Evolutionary conservation across 345 rosid species (phyloP).

Genomic region (Linum tenue): DNA sequence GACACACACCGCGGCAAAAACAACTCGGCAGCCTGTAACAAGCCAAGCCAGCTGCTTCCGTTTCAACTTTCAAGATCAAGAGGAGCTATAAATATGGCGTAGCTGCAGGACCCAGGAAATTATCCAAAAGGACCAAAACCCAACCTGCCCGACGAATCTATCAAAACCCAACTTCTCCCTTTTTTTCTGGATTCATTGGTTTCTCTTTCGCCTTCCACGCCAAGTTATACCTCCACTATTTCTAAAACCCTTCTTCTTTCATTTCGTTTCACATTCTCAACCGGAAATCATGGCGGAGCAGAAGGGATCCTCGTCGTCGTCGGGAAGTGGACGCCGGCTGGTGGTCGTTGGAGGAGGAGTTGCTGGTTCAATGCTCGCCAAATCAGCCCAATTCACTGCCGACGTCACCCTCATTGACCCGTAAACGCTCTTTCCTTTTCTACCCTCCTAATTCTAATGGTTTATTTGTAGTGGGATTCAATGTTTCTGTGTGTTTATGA

Average conservation of each 20-base stretch:
- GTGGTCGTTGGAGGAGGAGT: conserved; percentile 60
- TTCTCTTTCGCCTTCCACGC: neutral
- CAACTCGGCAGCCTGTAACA: no score
- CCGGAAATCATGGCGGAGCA: neutral
- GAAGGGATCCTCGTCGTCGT: neutral
- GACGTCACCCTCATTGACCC: conserved; percentile 62
- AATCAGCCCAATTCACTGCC: conserved; percentile 45
- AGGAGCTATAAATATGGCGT: neutral
- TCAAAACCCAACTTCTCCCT: neutral
- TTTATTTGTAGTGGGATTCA: neutral
- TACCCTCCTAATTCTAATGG: no score
- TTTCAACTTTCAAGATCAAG: neutral
- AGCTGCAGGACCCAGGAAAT: neutral
- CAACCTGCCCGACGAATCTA: neutral
- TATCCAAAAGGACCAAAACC: neutral
- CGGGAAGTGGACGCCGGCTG: conserved; percentile 15
- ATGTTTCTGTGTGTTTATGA: neutral
- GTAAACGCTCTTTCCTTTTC: conserved; percentile 21
- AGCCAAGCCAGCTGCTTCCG: no score
- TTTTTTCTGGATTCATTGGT: neutral
- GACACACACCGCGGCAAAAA: no score
- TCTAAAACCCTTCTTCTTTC: neutral
- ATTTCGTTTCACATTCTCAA: neutral
- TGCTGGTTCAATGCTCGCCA: conserved; percentile 48
- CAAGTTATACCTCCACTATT: neutral